Evolutionary conservation across 1,284 basidiomycete species (phyloP).

Genomic region (Melampsora americana): DNA sequence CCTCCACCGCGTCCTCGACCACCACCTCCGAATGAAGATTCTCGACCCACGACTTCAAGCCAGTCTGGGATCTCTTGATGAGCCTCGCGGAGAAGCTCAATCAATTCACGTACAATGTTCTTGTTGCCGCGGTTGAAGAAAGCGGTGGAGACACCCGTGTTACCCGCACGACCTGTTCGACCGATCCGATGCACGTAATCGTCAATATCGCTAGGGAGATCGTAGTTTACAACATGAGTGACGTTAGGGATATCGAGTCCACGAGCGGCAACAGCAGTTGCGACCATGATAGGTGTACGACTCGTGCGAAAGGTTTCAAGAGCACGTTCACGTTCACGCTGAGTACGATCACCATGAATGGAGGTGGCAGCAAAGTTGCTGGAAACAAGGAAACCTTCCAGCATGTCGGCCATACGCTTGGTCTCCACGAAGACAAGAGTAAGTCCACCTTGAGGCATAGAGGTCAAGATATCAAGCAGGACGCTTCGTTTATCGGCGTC

Average conservation of each 20-base stretch:
- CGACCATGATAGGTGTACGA: conserved; percentile 91
- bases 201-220: conserved; percentile 96
- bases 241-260: conserved; percentile 99
- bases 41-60: conserved; percentile 60
- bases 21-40: conserved; percentile 44
- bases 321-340: conserved; percentile 94
- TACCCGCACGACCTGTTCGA: conserved; percentile 98
- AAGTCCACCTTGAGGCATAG: conserved; percentile 69
- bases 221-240: conserved; percentile 97
- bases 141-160: conserved; percentile 87
- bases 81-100: conserved; percentile 90
- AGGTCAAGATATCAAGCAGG: conserved; percentile 85
- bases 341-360: conserved; percentile 96
- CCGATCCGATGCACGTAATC: conserved; percentile 98
- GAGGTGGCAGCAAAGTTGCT: conserved; percentile 83
- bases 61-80: conserved; percentile 94
- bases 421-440: conserved; percentile 99
- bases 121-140: conserved; percentile 91
- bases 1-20: conserved; percentile 55
- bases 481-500: conserved; percentile 96
- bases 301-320: conserved; percentile 93
- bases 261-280: conserved; percentile 96
- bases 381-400: conserved; percentile 89
- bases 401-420: conserved; percentile 97
- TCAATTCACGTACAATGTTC: conserved; percentile 84